A percentile compares a stretch with the other conserved stretches of the same genome.
These are phyloP conservation scores for Cylindrotheca fusiformis DNA, from an alignment of 108 stramenopile genomes.

Conservation along the genomic window DNA sequence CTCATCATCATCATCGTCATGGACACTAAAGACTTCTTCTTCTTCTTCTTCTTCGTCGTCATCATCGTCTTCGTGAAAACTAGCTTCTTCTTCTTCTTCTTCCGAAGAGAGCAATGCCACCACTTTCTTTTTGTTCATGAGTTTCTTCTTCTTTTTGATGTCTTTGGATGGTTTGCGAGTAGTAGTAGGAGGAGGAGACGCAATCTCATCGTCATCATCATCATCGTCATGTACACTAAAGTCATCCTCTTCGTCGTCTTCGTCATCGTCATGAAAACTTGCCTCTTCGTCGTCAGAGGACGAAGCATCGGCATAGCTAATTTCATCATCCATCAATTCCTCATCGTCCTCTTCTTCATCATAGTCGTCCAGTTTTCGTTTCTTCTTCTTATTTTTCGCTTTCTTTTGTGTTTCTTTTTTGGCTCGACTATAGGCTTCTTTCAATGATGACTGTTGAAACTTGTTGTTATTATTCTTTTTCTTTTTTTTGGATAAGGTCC, in stretches of 20 bases:
- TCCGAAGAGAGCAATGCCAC: constrained; percentile 1
- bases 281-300: constrained; percentile 16
- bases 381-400: constrained; percentile 15
- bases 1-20: constrained; percentile 51
- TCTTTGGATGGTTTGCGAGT: constrained; percentile 8
- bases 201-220: constrained; percentile 19
- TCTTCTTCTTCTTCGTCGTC: constrained; percentile 38
- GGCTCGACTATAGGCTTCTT: not conserved
- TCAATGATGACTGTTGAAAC: not conserved
- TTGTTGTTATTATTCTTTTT: constrained; percentile 4
- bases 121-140: not conserved
- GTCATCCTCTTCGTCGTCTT: constrained; percentile 29
- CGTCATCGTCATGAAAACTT: constrained; percentile 35
- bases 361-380: constrained; percentile 26
- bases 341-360: constrained; percentile 43
- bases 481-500: constrained; percentile 8
- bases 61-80: constrained; percentile 7
- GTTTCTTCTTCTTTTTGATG: constrained; percentile 26
- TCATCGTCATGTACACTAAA: constrained; percentile 12
- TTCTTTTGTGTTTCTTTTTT: not conserved
- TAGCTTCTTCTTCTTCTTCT: constrained; percentile 14
- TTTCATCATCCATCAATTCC: constrained; percentile 18
- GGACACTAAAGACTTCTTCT: constrained; percentile 44
- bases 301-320: not conserved
- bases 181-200: not conserved